Percentiles rank a stretch among this genome's conserved stretches.
Conservation (phyloP, 495 filamentous ascomycete genomes). For the Trichoderma gamsii region DNA sequence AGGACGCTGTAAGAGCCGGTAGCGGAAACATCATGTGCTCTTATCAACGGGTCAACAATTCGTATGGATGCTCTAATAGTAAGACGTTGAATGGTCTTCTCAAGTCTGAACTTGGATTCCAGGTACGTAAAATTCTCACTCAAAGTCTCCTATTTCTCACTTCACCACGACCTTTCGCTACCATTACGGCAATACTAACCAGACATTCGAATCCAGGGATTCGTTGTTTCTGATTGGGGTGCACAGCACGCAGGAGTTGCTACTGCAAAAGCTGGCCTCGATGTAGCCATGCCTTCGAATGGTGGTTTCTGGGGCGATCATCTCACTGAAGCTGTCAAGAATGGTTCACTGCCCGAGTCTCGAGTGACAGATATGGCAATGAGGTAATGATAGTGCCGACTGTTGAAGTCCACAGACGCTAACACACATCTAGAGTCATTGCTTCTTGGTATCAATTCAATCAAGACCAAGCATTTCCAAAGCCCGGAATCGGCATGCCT, state of each 20-base stretch:
- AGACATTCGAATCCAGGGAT: constrained; percentile 37
- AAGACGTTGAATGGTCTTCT: constrained; percentile 56
- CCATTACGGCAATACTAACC: background rate
- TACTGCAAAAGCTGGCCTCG: constrained; percentile 51
- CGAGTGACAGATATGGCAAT: constrained; percentile 49
- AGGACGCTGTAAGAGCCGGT: constrained; percentile 56
- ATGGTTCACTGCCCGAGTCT: constrained; percentile 43
- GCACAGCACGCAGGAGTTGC: constrained; percentile 52
- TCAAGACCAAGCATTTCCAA: constrained; percentile 46
- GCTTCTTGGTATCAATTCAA: constrained; percentile 52
- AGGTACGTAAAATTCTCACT: constrained; percentile 25
- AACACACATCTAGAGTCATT: constrained; percentile 41
- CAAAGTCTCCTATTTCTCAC: background rate
- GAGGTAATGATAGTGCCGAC: constrained; percentile 25
- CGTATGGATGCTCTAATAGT: constrained; percentile 58
- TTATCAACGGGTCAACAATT: constrained; percentile 62
- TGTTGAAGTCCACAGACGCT: background rate
- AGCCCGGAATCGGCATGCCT: constrained; percentile 39
- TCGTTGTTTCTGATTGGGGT: constrained; percentile 62
- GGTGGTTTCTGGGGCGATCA: constrained; percentile 34
- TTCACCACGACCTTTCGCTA: background rate
- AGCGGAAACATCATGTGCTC: constrained; percentile 63
- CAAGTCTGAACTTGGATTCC: constrained; percentile 60
- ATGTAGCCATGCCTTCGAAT: constrained; percentile 56
- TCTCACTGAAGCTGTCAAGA: constrained; percentile 38